These are phyloP conservation scores for Excoecaria cochinchinensis DNA, from an alignment of 345 rosid genomes.

Conservation along the genomic window DNA sequence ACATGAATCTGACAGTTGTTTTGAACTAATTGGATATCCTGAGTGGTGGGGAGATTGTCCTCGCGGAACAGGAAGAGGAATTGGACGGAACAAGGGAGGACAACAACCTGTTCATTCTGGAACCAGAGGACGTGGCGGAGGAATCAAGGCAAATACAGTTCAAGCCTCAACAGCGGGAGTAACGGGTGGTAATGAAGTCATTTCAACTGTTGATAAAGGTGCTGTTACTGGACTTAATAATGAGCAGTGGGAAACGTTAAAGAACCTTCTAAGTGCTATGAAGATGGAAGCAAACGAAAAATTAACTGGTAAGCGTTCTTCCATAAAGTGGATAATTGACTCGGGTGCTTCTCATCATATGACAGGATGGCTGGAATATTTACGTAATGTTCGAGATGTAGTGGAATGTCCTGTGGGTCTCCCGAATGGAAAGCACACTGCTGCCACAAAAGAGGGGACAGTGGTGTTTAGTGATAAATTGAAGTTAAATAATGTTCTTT, in stretches of 20 bases:
- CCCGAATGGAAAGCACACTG: neutral
- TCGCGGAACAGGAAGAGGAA: neutral
- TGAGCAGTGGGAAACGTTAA: no score
- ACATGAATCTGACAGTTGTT: neutral
- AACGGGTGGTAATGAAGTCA: no score
- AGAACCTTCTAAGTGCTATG: neutral
- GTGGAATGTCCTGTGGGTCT: neutral
- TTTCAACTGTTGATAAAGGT: no score
- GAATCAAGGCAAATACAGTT: neutral
- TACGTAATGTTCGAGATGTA: neutral
- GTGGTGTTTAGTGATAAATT: neutral
- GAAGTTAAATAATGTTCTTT: slow-evolving; percentile 2
- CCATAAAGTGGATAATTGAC: slow-evolving; percentile 9
- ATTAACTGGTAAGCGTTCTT: neutral
- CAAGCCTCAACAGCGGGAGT: neutral
- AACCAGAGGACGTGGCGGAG: neutral
- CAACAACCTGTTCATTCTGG: no score
- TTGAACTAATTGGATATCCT: neutral
- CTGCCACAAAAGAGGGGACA: neutral
- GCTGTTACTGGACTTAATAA: no score
- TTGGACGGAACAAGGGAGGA: no score
- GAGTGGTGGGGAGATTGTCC: neutral
- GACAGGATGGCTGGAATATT: neutral
- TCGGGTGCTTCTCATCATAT: slow-evolving; percentile 1
- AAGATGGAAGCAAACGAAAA: neutral